A percentile compares a stretch with the other conserved stretches of the same genome.
Evolutionary conservation across 2,329 filamentous ascomycete species (phyloP).

Genomic region (Trichoderma endophyticum): DNA sequence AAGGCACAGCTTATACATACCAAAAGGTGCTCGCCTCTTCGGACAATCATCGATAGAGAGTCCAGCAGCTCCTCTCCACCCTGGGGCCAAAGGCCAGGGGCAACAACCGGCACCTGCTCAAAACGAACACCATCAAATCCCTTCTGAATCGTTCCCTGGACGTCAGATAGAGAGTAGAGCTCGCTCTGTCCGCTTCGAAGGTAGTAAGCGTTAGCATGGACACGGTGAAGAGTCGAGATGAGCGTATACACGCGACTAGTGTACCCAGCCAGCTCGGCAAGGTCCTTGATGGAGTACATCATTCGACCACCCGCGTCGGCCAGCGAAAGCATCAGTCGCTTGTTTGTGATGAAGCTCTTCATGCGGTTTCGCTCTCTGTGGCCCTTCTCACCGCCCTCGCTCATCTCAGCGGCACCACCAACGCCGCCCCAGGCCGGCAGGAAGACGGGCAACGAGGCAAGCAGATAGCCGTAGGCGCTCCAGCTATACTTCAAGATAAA

Average conservation of each 20-base stretch:
- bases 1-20: conserved; percentile 33
- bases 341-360: conserved; percentile 99
- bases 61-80: conserved; percentile 91
- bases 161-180: conserved; percentile 83
- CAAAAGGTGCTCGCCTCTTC: conserved; percentile 85
- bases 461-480: conserved; percentile 94
- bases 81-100: conserved; percentile 80
- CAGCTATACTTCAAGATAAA: conserved; percentile 98
- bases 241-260: conserved; percentile 94
- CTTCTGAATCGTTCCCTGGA: conserved; percentile 89
- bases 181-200: conserved; percentile 66
- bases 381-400: conserved; percentile 46
- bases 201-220: conserved; percentile 86
- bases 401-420: conserved; percentile 67
- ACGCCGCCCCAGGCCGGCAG: conserved; percentile 90
- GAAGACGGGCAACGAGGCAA: conserved; percentile 91
- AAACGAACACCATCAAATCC: conserved; percentile 93
- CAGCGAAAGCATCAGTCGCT: conserved; percentile 93
- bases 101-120: conserved; percentile 89
- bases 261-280: conserved; percentile 92
- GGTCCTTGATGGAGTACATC: conserved; percentile 99
- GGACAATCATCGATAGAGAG: conserved; percentile 82
- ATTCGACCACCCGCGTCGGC: conserved; percentile 94
- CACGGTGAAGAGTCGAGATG: conserved; percentile 89
- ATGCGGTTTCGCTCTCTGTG: conserved; percentile 79